phyloP scores from a whole-genome alignment of 768 basidiomycete genomes.

The Russula brevipes region DNA sequence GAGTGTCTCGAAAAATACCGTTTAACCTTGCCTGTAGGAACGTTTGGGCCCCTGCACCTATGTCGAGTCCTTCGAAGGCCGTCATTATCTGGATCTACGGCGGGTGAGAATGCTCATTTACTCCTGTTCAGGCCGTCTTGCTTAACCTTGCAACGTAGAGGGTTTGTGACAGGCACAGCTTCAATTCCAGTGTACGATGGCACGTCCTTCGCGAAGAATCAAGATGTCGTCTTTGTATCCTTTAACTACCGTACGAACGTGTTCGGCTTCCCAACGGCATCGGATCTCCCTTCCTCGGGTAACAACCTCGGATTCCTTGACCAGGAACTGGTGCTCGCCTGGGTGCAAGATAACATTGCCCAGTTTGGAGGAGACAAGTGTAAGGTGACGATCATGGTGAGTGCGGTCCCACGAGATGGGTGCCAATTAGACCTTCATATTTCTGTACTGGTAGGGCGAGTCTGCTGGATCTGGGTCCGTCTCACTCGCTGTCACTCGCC shows the following conservation, averaged over 20 bases:
- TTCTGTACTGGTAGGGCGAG: slow-evolving; percentile 4
- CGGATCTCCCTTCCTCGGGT: not conserved
- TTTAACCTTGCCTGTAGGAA: not conserved
- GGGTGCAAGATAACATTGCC: slow-evolving; percentile 58
- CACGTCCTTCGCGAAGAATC: slow-evolving; percentile 9
- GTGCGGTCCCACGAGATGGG: slow-evolving; percentile 5
- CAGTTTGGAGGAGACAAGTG: slow-evolving; percentile 52
- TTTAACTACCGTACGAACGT: slow-evolving; percentile 18
- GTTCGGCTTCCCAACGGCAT: slow-evolving; percentile 12
- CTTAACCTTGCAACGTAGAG: no score
- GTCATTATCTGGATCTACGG: slow-evolving; percentile 16
- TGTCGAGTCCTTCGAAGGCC: slow-evolving; percentile 6
- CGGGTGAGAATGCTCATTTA: not conserved
- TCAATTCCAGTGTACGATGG: slow-evolving; percentile 8
- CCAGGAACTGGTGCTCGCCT: slow-evolving; percentile 36
- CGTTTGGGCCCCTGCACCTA: slow-evolving; percentile 7
- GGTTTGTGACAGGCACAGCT: not conserved
- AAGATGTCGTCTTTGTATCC: slow-evolving; percentile 12
- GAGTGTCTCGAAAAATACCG: not conserved
- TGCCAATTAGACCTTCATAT: not conserved
- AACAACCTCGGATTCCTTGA: slow-evolving; percentile 13
- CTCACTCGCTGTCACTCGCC: slow-evolving; percentile 13
- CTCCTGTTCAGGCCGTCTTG: no score
- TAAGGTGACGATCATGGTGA: slow-evolving; percentile 35
- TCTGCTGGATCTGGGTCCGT: slow-evolving; percentile 7